These are phyloP conservation scores for Phaeodactylum tricornutum DNA, from an alignment of 108 stramenopile species.

Conservation along the genomic window DNA sequence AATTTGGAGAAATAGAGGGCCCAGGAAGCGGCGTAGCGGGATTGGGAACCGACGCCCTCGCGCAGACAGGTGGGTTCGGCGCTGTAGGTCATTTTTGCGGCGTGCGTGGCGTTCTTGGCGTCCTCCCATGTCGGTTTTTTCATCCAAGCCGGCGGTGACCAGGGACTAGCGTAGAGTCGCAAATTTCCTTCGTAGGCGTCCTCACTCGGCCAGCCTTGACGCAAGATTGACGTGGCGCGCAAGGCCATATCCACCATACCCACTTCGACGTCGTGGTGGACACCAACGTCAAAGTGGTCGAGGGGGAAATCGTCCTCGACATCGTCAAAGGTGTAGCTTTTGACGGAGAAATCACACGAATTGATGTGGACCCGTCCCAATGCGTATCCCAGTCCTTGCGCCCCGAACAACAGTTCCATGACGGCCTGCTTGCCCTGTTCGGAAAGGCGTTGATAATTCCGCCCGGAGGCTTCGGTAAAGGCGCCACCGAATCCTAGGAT, in stretches of 20 bases:
- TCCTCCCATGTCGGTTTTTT: conserved; percentile 59
- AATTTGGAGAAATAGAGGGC: conserved; percentile 80
- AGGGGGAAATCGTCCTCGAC: conserved; percentile 80
- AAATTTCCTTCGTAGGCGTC: conserved; percentile 38
- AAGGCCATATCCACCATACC: conserved; percentile 83
- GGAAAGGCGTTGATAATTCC: conserved; percentile 75
- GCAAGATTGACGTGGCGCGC: conserved; percentile 26
- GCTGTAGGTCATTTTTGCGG: conserved; percentile 55
- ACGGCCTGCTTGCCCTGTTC: conserved; percentile 52
- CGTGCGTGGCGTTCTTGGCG: conserved; percentile 19
- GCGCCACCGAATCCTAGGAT: conserved; percentile 95
- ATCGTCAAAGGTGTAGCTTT: conserved; percentile 82
- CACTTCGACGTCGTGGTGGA: conserved; percentile 62
- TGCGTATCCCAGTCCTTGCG: conserved; percentile 64
- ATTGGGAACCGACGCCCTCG: conserved; percentile 55
- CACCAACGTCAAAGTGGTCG: conserved; percentile 63
- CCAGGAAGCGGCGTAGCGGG: conserved; percentile 71
- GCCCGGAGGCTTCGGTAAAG: conserved; percentile 89
- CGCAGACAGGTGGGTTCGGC: conserved; percentile 66
- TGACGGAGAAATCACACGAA: conserved; percentile 92
- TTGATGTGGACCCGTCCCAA: conserved; percentile 89
- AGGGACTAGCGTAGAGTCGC: conserved; percentile 76
- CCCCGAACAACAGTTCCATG: conserved; percentile 85
- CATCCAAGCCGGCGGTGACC: conserved; percentile 96
- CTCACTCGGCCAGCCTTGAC: conserved; percentile 20